phyloP scores from a whole-genome alignment of 257 asterid genomes.

The Scutellaria galericulata region DNA sequence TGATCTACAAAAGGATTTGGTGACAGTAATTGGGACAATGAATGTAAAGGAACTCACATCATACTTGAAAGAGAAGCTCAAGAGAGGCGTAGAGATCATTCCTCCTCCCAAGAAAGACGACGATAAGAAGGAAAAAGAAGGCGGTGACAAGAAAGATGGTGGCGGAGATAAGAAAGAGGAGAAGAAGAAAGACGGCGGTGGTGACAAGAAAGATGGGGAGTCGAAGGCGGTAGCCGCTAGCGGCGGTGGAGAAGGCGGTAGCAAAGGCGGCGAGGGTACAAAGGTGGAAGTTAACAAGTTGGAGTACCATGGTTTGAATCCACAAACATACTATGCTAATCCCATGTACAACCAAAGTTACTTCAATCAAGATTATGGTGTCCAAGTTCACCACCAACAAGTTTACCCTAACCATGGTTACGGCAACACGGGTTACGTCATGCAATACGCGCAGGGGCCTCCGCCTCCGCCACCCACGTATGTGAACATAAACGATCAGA shows the following conservation, averaged over 20 bases:
- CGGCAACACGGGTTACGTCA: conserved; percentile 43
- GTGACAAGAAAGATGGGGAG: conserved; percentile 36
- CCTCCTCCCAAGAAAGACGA: conserved; percentile 72
- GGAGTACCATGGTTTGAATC: conserved; percentile 53
- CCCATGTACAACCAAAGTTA: conserved; percentile 64
- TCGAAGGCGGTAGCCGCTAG: conserved; percentile 31
- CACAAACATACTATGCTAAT: conserved; percentile 53
- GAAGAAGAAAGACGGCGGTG: conserved; percentile 35
- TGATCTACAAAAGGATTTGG: conserved; percentile 68
- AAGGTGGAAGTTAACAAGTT: conserved; percentile 61
- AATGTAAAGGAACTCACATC: conserved; percentile 63
- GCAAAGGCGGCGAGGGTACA: conserved; percentile 42
- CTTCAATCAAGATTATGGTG: conserved; percentile 63
- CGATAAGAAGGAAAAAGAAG: conserved; percentile 44
- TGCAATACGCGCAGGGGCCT: conserved; percentile 58
- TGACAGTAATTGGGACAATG: conserved; percentile 79
- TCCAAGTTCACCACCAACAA: conserved; percentile 36
- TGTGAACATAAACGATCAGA: conserved; percentile 43
- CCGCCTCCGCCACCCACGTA: conserved; percentile 58
- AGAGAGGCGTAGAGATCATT: conserved; percentile 56
- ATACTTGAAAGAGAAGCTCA: conserved; percentile 71
- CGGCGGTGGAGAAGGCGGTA: background rate
- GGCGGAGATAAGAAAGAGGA: conserved; percentile 39
- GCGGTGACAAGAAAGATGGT: conserved; percentile 24
- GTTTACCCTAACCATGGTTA: conserved; percentile 37